Conservation (phyloP, 352 stramenopile genomes). For the Globisporangium canariense region DNA sequence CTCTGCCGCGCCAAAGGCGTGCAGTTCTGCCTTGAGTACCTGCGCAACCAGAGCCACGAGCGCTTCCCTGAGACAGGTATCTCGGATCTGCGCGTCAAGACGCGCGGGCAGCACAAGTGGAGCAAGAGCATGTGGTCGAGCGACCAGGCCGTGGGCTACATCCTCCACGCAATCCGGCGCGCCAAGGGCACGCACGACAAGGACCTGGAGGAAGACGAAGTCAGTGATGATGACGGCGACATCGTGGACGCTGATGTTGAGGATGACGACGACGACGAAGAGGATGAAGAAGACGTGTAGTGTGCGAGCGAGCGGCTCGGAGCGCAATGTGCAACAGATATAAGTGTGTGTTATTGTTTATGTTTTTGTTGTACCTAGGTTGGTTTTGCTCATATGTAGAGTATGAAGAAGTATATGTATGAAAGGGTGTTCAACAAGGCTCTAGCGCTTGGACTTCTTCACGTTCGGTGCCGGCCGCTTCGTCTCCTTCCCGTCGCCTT, state of each 20-base stretch:
- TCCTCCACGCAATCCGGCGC: conserved; percentile 19
- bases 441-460: not conserved
- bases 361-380: not conserved
- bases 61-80: conserved; percentile 19
- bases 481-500: not conserved
- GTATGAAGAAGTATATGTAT: conserved; percentile 1
- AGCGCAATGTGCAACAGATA: not conserved
- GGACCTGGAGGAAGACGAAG: not conserved
- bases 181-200: conserved; percentile 12
- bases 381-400: not conserved
- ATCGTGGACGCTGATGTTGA: not conserved
- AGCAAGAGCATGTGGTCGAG: conserved; percentile 36
- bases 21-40: conserved; percentile 21
- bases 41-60: conserved; percentile 20
- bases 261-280: not conserved
- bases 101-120: conserved; percentile 16
- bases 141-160: not conserved
- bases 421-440: not conserved
- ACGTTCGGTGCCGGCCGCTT: not conserved
- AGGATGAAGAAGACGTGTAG: not conserved
- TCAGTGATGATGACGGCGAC: not conserved
- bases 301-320: not conserved
- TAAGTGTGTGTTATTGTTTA: not conserved
- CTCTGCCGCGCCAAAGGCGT: conserved; percentile 18
- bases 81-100: not conserved